Percentiles rank a stretch among this genome's conserved stretches.
Conservation (phyloP, 2,329 filamentous ascomycete species). For the Aspergillus nomiae region DNA sequence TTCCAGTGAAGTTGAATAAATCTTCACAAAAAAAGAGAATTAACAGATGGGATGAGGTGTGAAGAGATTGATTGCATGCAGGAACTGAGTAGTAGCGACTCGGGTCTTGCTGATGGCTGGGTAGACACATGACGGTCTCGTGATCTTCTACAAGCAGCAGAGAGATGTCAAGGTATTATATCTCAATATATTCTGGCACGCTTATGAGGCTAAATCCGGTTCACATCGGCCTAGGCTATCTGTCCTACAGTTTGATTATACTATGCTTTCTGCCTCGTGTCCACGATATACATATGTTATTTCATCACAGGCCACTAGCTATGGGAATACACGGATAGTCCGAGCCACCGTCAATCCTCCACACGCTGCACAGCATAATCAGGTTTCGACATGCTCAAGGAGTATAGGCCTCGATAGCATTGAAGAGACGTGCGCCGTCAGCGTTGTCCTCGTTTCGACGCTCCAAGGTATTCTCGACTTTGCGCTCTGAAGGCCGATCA, state of each 20-base stretch:
- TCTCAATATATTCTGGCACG: too few relatives aligned
- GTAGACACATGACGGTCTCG: too few relatives aligned
- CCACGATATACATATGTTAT: not conserved
- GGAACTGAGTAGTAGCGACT: too few relatives aligned
- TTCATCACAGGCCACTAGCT: not conserved
- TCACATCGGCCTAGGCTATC: too few relatives aligned
- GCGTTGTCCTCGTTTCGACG: not conserved
- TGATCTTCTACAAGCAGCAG: too few relatives aligned
- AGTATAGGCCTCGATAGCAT: not conserved
- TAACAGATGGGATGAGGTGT: not conserved
- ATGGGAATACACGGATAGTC: not conserved
- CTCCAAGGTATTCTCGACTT: not conserved
- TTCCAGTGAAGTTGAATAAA: too few relatives aligned
- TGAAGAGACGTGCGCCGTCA: not conserved
- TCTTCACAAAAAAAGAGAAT: not conserved
- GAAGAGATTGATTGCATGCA: not conserved
- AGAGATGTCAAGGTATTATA: too few relatives aligned
- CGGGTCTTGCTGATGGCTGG: too few relatives aligned
- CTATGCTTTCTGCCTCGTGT: not conserved
- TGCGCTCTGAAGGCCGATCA: not conserved
- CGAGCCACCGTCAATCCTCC: not conserved
- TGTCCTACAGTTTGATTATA: too few relatives aligned
- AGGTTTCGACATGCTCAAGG: not conserved
- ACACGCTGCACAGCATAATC: not conserved
- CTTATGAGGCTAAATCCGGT: too few relatives aligned